Evolutionary conservation across 2,329 filamentous ascomycete species (phyloP), one percentile per base, ranked within the genome.

Genomic region (Cadophora malorum): DNA sequence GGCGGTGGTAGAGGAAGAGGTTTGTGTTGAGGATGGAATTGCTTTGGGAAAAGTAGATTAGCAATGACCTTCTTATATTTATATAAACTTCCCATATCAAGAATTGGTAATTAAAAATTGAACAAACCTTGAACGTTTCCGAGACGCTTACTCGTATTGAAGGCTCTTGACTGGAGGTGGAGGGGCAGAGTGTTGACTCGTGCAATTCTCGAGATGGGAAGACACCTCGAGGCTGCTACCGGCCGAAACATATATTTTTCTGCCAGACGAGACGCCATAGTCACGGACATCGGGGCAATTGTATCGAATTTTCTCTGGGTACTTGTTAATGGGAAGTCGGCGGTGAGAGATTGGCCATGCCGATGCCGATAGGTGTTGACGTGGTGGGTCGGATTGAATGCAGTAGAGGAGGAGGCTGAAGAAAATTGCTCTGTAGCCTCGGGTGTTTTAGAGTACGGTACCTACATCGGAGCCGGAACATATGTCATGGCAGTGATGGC

Each of bases 1-100:
- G 71, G 70, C 4, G 41, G 52, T 14, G n/a, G 31, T n/a, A n/a
- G n/a, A n/a, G n/a, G n/a, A n/a, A 56, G 35, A 28, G 35, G 14
- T 33, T 21, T n/a, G n/a, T 21, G 31, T 10, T 49, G 33, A 41
- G 21, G 49, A 28, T 55, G 50, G 23, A 25, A 41, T 55, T 55
- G 49, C 31, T 41, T 55, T 38, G 7, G 21, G 33, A 28, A 21
- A 41, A 35, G 25, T 4, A 5, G 16, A 25, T 59, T 45, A 59
- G 56, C 33, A 45, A 59, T 7, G 55, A 21, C 6, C 16, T 45
- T 49, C 12, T 49, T 49, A 21, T 49, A 21, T 1, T 9, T 21
- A 21, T 21, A 49, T 21, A 21, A 16, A 14, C 1, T 16, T 45
- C 41, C 7, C 9, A 14, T 21, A 7, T n/a, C 19, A 21, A 49